Evolutionary conservation across 345 rosid species (phyloP).

Genomic region (Arabidopsis suecica): DNA sequence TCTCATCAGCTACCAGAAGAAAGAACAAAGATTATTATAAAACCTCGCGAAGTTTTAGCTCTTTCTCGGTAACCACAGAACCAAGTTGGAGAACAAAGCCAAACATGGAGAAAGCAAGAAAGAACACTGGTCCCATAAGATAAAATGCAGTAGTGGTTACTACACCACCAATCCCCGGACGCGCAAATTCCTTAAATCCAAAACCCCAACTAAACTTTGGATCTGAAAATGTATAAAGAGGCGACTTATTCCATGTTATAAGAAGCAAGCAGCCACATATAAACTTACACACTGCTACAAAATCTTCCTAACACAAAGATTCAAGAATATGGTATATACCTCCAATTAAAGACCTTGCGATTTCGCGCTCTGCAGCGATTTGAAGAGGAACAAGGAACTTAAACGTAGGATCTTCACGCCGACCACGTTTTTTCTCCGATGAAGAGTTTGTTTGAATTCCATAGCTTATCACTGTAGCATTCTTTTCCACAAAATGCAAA

Average conservation of each 20-base stretch:
- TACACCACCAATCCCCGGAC: constrained; percentile 52
- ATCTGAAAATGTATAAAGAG: constrained; percentile 49
- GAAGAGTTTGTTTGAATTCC: constrained; percentile 90
- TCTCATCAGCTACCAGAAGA: not conserved
- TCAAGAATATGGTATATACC: constrained; percentile 49
- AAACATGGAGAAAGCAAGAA: constrained; percentile 92
- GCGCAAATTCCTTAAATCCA: constrained; percentile 77
- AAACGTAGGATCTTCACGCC: constrained; percentile 78
- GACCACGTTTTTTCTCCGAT: constrained; percentile 52
- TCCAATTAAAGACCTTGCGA: constrained; percentile 76
- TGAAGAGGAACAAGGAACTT: constrained; percentile 89
- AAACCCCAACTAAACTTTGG: constrained; percentile 73
- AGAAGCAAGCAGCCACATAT: constrained; percentile 25
- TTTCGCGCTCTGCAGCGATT: constrained; percentile 90
- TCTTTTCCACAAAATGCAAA: constrained; percentile 64
- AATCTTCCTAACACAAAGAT: not conserved
- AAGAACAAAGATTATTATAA: not conserved
- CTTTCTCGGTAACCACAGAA: constrained; percentile 75
- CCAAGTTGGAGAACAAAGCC: constrained; percentile 84
- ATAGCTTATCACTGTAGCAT: constrained; percentile 67
- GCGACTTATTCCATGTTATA: constrained; percentile 4
- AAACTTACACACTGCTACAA: not conserved
- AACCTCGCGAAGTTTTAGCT: constrained; percentile 97
- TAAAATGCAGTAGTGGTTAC: constrained; percentile 44
- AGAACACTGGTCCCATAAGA: constrained; percentile 70